A percentile compares a stretch with the other conserved stretches of the same genome.
These are phyloP conservation scores for Pichia paraexigua DNA, from an alignment of 805 yeast genomes.

Conservation along the genomic window DNA sequence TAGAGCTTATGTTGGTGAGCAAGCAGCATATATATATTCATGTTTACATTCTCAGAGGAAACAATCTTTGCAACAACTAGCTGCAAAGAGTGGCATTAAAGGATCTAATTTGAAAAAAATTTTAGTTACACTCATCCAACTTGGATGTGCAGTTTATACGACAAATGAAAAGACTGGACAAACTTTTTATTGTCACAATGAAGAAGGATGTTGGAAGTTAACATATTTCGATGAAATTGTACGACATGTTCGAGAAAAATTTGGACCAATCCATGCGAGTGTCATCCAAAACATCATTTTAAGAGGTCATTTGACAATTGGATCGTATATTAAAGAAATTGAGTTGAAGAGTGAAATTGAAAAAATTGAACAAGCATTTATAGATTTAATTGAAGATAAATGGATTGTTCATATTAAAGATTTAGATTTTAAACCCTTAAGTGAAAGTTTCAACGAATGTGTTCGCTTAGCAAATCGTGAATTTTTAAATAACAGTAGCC, in stretches of 20 bases:
- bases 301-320: constrained; percentile 54
- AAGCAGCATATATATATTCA: constrained; percentile 57
- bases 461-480: constrained; percentile 24
- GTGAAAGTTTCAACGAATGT: constrained; percentile 29
- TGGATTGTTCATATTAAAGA: constrained; percentile 42
- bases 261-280: constrained; percentile 40
- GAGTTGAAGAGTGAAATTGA: constrained; percentile 15
- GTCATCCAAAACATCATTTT: constrained; percentile 63
- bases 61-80: constrained; percentile 47
- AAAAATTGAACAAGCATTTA: constrained; percentile 33
- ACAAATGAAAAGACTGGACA: constrained; percentile 31
- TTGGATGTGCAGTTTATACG: constrained; percentile 57
- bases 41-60: constrained; percentile 62
- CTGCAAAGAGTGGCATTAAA: constrained; percentile 39
- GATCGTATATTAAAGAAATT: constrained; percentile 37
- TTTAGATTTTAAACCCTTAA: constrained; percentile 24
- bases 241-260: constrained; percentile 38
- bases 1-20: constrained; percentile 57
- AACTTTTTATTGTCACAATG: constrained; percentile 48
- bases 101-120: constrained; percentile 48
- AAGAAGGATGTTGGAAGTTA: constrained; percentile 53
- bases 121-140: constrained; percentile 70
- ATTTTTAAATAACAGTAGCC: background rate
- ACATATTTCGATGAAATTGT: constrained; percentile 76
- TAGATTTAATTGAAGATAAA: constrained; percentile 39